phyloP scores from a whole-genome alignment of 805 yeast species.

The Suhomyces prunicola region DNA sequence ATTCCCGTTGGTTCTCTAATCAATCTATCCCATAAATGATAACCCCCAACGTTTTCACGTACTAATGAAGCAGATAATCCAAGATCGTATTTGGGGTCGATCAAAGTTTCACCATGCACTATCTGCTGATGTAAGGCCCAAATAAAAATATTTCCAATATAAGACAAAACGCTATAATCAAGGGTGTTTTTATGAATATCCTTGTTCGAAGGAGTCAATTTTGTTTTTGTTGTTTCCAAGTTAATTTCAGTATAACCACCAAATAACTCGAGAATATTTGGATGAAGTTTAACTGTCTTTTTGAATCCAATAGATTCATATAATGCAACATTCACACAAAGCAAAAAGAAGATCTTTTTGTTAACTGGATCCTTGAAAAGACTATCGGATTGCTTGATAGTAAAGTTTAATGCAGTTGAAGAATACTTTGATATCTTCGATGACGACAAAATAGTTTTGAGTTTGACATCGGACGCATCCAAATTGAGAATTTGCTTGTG shows the following conservation, averaged over 20 bases:
- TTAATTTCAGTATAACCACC: conserved; percentile 30
- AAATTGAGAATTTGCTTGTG: conserved; percentile 33
- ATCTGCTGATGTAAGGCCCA: conserved; percentile 33
- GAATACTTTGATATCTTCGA: conserved; percentile 29
- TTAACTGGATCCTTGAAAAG: conserved; percentile 20
- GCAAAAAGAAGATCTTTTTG: conserved; percentile 22
- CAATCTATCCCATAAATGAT: conserved; percentile 39
- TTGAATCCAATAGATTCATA: conserved; percentile 35
- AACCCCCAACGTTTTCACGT: conserved; percentile 32
- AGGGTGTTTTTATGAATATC: conserved; percentile 32
- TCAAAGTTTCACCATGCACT: conserved; percentile 7
- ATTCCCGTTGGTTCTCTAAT: conserved; percentile 28
- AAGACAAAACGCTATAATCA: conserved; percentile 37
- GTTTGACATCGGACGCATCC: conserved; percentile 33
- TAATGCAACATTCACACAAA: conserved; percentile 35
- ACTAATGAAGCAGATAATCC: conserved; percentile 14
- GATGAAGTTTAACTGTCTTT: conserved; percentile 20
- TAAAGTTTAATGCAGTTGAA: conserved; percentile 24
- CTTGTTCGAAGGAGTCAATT: conserved; percentile 32
- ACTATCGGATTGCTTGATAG: conserved; percentile 20
- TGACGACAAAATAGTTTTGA: conserved; percentile 33
- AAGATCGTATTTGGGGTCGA: conserved; percentile 18
- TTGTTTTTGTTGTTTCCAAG: conserved; percentile 30
- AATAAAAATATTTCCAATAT: conserved; percentile 36
- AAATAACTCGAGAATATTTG: conserved; percentile 26